phyloP scores from a whole-genome alignment of 2,329 filamentous ascomycete genomes.

The Colletotrichum lini region DNA sequence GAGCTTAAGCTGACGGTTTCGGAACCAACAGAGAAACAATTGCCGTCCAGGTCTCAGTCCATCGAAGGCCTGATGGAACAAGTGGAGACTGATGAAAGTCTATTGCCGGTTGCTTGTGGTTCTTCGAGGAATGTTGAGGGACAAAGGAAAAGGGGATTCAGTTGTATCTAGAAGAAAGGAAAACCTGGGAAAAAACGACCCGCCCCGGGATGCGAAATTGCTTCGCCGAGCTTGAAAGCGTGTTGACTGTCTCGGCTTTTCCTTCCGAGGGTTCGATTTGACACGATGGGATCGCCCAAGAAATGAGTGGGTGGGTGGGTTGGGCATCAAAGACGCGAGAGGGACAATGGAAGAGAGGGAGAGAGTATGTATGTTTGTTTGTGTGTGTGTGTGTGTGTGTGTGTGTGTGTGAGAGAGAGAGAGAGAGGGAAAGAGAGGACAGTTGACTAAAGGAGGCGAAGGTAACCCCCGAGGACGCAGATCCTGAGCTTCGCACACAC shows the following conservation, averaged over 20 bases:
- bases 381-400: too few species aligned
- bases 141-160: slow-evolving; percentile 23
- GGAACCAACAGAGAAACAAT: slow-evolving; percentile 22
- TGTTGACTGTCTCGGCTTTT: not conserved
- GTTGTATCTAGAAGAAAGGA: not conserved
- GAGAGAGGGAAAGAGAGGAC: not conserved
- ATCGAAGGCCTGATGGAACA: slow-evolving; percentile 28
- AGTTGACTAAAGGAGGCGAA: not conserved
- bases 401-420: not conserved
- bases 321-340: slow-evolving; percentile 12
- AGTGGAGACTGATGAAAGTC: slow-evolving; percentile 21
- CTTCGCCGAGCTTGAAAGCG: not conserved
- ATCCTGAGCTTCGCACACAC: not conserved
- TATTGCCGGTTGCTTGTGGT: slow-evolving; percentile 14
- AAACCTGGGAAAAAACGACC: not conserved
- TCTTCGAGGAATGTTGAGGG: not conserved
- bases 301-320: not conserved
- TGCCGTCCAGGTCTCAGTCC: slow-evolving; percentile 25
- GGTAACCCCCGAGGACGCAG: not conserved
- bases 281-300: slow-evolving; percentile 8
- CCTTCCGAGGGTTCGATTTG: slow-evolving; percentile 4
- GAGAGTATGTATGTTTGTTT: not conserved
- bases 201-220: not conserved
- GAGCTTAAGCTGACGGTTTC: slow-evolving; percentile 22
- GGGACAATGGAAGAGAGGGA: not conserved